Evolutionary conservation across 148 eudicot species (phyloP).

Genomic region (Rhododendron kiyosumense): DNA sequence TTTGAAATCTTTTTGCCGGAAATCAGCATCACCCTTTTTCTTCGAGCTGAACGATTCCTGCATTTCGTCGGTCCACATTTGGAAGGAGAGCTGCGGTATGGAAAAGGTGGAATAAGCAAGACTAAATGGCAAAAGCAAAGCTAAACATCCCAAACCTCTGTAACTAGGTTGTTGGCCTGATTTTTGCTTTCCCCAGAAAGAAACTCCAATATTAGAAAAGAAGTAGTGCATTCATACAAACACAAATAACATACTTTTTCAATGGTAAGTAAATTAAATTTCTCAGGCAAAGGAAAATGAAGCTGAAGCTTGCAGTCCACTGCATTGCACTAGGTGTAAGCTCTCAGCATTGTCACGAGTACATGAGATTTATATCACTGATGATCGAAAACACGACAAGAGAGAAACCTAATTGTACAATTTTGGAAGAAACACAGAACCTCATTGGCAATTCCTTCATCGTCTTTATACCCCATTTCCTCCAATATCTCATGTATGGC

Average conservation of each 20-base stretch:
- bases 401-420: neutral
- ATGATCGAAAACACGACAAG: neutral
- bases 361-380: neutral
- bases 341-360: neutral
- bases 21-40: conserved; percentile 56
- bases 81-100: conserved; percentile 56
- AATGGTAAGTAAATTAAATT: neutral
- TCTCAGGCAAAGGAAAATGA: neutral
- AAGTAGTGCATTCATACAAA: neutral
- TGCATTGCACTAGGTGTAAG: neutral
- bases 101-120: conserved; percentile 5
- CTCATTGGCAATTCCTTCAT: conserved; percentile 63
- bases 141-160: neutral
- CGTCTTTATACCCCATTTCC: conserved; percentile 53
- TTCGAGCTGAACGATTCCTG: conserved; percentile 49
- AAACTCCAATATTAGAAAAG: neutral
- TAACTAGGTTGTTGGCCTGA: neutral
- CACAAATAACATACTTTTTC: neutral
- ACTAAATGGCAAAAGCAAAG: neutral
- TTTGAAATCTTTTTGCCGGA: conserved; percentile 49
- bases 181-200: neutral
- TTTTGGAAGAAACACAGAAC: conserved; percentile 14
- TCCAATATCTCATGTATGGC: conserved; percentile 64
- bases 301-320: neutral
- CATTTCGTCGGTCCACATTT: conserved; percentile 76